Percentiles rank a stretch among this genome's conserved stretches.
Evolutionary conservation across 345 rosid genomes (phyloP).

Genomic region (Eucalyptus pauciflora): DNA sequence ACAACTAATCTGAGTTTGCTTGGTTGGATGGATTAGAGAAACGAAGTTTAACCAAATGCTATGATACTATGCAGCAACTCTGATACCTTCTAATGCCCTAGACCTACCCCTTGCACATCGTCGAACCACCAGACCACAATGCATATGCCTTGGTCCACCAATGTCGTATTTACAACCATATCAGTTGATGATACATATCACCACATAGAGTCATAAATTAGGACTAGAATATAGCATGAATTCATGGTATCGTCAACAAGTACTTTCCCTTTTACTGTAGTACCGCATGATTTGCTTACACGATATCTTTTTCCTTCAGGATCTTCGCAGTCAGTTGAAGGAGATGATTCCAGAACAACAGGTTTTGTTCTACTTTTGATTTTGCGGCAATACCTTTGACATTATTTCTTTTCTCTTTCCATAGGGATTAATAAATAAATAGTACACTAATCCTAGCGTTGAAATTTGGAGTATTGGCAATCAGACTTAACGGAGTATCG

Average conservation of each 20-base stretch:
- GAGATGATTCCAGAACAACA: conserved; percentile 95
- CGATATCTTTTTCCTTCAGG: conserved; percentile 20
- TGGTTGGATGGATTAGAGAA: neutral
- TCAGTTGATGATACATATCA: neutral
- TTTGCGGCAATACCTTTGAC: neutral
- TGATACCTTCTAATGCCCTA: neutral
- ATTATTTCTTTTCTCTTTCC: neutral
- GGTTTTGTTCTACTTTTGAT: conserved; percentile 18
- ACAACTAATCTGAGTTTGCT: neutral
- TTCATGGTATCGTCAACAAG: neutral
- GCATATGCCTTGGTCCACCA: neutral
- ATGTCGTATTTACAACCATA: neutral
- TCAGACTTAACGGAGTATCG: neutral
- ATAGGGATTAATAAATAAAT: neutral
- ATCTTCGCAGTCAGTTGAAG: conserved; percentile 80
- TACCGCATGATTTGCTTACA: neutral
- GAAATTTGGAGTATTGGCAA: neutral
- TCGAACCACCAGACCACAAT: neutral
- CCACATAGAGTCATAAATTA: neutral
- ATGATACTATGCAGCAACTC: neutral
- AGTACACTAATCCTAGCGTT: neutral
- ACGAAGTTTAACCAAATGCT: neutral
- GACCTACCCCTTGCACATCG: neutral
- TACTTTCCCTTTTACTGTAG: neutral
- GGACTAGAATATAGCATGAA: neutral